Base-by-base conservation (phyloP, 345 rosid species). In the Boechera divaricarpa region DNA sequence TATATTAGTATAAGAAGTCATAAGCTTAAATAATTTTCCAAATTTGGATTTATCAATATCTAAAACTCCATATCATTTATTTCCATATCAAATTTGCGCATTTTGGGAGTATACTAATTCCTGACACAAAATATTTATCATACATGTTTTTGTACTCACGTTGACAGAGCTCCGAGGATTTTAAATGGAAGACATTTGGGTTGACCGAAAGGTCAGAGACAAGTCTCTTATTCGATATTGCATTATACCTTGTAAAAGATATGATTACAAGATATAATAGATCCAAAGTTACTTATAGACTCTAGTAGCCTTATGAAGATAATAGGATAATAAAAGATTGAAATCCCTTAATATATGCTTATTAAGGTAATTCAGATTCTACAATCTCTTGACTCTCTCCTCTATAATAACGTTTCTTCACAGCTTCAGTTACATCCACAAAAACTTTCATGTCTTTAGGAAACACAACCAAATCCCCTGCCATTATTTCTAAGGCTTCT, bases 371-470 rank as follows among this genome's bases (percentile, higher is more conserved):
- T 55, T 69, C 18, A 69, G 18, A 69, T 29, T 69, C 36, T 15
- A n/a, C 10, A 15, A 44, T 44, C 54, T 63, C 68, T 21, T 7
- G 53, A 29, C 9, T 41, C 53, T 41, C 45, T 41, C 45, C 47
- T 69, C 64, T 56, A 56, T 29, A 42, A 36, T 65, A 74, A 48
- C 38, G 72, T 56, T 74, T 74, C 78, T 74, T 74, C 24, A 74
- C 78, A 9, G 36, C 31, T 55, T 74, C 63, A 57, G 41, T 65
- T 31, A 74, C 47, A 2, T 74, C 66, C 31, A 44, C 63, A 45
- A 57, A 16, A 35, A 74, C 72, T 56, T 67, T 56, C 72, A 66
- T 45, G 35, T 47, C 72, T 74, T 74, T 56, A 47, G 78, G 78
- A 42, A 74, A 56, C 53, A 74, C 72, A 55, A 57, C 72, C 33